Percentiles rank a stretch among this genome's conserved stretches.
These are phyloP conservation scores for Neurospora sp. DNA, from an alignment of 2,329 filamentous ascomycete genomes.

Conservation along the genomic window DNA sequence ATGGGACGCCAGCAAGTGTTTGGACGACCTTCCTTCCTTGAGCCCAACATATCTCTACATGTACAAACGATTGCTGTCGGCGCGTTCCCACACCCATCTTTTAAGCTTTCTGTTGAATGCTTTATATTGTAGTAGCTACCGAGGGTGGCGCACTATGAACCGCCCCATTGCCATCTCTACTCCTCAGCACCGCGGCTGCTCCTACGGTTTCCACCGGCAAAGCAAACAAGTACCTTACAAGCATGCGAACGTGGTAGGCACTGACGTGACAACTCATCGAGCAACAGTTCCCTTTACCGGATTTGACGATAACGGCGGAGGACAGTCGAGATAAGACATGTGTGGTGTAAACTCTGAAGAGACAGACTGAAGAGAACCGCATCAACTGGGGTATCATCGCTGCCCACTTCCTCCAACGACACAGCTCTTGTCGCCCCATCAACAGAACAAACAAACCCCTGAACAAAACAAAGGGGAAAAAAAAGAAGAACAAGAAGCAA, in stretches of 20 bases:
- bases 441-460: neutral
- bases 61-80: too few species aligned
- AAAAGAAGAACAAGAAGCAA: neutral
- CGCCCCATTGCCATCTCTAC: neutral
- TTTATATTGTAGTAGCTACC: too few species aligned
- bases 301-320: neutral
- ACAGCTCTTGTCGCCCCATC: neutral
- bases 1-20: constrained; percentile 4
- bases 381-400: neutral
- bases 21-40: neutral
- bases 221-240: neutral
- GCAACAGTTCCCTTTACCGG: neutral
- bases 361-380: neutral
- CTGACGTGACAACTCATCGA: neutral
- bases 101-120: too few species aligned
- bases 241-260: neutral
- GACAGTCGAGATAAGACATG: neutral
- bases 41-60: neutral
- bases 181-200: neutral
- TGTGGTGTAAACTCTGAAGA: neutral
- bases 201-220: neutral
- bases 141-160: neutral
- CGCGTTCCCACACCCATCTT: too few species aligned
- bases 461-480: neutral
- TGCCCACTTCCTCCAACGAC: neutral